Percentiles rank a stretch among this genome's conserved stretches.
These are phyloP conservation scores for Neofusicoccum laricinum DNA, from an alignment of 2,329 filamentous ascomycete genomes.

Conservation along the genomic window DNA sequence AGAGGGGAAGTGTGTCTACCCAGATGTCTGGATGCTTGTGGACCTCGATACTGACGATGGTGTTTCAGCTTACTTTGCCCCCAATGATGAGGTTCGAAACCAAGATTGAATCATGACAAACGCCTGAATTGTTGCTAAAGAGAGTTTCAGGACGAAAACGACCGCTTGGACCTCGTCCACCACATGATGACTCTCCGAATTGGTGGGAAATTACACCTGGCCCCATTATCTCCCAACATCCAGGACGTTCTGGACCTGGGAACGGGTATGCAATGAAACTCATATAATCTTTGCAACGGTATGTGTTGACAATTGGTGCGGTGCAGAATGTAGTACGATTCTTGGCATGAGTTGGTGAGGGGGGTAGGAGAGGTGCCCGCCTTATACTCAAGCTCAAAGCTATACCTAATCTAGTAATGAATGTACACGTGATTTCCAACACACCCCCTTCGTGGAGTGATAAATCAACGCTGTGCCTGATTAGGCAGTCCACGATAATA, in stretches of 20 bases:
- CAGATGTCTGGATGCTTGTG: too few relatives aligned
- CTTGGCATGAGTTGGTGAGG: too few relatives aligned
- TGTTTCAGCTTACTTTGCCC: not conserved
- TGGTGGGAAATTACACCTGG: conserved; percentile 20
- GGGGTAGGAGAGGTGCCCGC: too few relatives aligned
- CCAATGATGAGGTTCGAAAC: not conserved
- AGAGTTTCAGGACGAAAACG: not conserved
- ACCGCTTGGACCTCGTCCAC: conserved; percentile 11
- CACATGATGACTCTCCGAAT: conserved; percentile 1
- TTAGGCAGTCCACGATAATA: too few relatives aligned
- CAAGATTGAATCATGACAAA: not conserved
- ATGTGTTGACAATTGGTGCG: too few relatives aligned
- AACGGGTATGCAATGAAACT: conserved; percentile 16
- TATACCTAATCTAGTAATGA: too few relatives aligned
- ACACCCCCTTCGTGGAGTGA: too few relatives aligned
- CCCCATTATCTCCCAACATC: conserved; percentile 17
- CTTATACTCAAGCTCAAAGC: too few relatives aligned
- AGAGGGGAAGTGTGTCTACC: not conserved
- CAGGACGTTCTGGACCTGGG: conserved; percentile 24
- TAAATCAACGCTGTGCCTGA: too few relatives aligned
- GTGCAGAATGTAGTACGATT: too few relatives aligned
- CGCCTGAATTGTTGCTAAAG: not conserved
- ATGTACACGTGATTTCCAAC: too few relatives aligned
- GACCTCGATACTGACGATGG: not conserved
- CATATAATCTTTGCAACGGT: not conserved